Evolutionary conservation across 2,329 filamentous ascomycete genomes (phyloP).

Genomic region (Apiospora marii): DNA sequence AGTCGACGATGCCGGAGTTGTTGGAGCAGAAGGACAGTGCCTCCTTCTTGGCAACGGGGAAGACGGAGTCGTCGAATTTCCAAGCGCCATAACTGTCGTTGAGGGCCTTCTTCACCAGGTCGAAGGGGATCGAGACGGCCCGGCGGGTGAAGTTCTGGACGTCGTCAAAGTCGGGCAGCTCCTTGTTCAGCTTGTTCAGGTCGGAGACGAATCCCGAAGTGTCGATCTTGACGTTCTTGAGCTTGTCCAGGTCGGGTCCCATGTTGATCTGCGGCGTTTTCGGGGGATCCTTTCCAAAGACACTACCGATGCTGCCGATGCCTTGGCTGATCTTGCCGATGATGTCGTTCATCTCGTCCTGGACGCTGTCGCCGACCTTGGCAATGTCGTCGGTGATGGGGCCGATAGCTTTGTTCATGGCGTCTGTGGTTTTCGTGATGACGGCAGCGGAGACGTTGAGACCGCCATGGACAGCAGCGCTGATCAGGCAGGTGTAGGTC

Average conservation of each 20-base stretch:
- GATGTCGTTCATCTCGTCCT: constrained; percentile 60
- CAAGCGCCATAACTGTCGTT: constrained; percentile 76
- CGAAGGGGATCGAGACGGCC: constrained; percentile 80
- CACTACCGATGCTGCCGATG: constrained; percentile 47
- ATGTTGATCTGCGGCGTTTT: constrained; percentile 60
- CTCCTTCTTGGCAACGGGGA: constrained; percentile 86
- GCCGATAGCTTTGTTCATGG: constrained; percentile 59
- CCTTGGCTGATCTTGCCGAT: constrained; percentile 55
- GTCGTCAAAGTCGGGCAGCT: constrained; percentile 83
- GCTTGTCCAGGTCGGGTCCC: constrained; percentile 66
- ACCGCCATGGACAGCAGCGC: constrained; percentile 80
- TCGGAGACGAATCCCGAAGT: constrained; percentile 72
- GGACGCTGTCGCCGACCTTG: constrained; percentile 61
- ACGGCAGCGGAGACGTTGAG: constrained; percentile 69
- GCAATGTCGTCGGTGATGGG: constrained; percentile 52
- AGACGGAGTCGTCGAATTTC: constrained; percentile 77
- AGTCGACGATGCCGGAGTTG: constrained; percentile 80
- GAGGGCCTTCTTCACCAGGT: constrained; percentile 77
- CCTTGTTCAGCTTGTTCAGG: constrained; percentile 75
- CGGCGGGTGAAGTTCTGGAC: constrained; percentile 83
- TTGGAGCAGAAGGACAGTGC: constrained; percentile 87
- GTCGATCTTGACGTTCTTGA: constrained; percentile 74
- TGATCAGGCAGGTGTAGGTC: constrained; percentile 90
- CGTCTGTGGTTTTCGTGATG: constrained; percentile 51
- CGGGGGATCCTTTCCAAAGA: constrained; percentile 7